Conservation (phyloP, 768 basidiomycete genomes). For the Russula compacta region DNA sequence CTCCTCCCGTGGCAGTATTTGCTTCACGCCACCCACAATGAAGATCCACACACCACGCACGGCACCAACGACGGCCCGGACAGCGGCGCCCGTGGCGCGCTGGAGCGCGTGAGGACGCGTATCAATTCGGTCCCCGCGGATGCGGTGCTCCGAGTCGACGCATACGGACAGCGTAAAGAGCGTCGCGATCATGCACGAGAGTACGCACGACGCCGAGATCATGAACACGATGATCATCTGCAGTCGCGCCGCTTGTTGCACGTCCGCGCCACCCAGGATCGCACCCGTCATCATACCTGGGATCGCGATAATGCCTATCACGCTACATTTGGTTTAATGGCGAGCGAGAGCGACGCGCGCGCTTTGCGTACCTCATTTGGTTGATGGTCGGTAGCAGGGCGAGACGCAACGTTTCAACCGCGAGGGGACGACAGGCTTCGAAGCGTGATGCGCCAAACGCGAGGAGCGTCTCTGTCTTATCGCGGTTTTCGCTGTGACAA, state of each 20-base stretch:
- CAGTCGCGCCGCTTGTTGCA: slow-evolving; percentile 75
- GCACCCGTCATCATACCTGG: slow-evolving; percentile 93
- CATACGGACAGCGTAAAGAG: slow-evolving; percentile 50
- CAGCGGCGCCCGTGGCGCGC: neutral
- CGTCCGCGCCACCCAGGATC: slow-evolving; percentile 76
- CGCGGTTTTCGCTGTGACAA: slow-evolving; percentile 57
- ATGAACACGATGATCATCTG: slow-evolving; percentile 96
- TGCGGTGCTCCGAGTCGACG: slow-evolving; percentile 58
- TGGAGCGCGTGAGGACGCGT: slow-evolving; percentile 17
- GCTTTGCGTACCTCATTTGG: slow-evolving; percentile 61
- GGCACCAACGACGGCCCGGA: neutral
- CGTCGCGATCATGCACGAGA: slow-evolving; percentile 59
- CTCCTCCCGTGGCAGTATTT: no score
- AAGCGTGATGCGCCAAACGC: slow-evolving; percentile 78
- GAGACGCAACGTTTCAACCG: slow-evolving; percentile 66
- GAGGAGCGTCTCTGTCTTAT: slow-evolving; percentile 79
- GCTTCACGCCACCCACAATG: neutral
- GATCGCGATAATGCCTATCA: slow-evolving; percentile 69
- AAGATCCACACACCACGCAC: neutral
- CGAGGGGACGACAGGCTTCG: slow-evolving; percentile 77
- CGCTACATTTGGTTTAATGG: slow-evolving; percentile 31
- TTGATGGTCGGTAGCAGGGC: slow-evolving; percentile 78
- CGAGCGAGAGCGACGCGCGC: neutral
- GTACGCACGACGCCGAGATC: slow-evolving; percentile 69
- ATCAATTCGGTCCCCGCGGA: slow-evolving; percentile 57